Evolutionary conservation across 192 early-diverging fungal genomes (phyloP).

Genomic region (Dissophora ornata): DNA sequence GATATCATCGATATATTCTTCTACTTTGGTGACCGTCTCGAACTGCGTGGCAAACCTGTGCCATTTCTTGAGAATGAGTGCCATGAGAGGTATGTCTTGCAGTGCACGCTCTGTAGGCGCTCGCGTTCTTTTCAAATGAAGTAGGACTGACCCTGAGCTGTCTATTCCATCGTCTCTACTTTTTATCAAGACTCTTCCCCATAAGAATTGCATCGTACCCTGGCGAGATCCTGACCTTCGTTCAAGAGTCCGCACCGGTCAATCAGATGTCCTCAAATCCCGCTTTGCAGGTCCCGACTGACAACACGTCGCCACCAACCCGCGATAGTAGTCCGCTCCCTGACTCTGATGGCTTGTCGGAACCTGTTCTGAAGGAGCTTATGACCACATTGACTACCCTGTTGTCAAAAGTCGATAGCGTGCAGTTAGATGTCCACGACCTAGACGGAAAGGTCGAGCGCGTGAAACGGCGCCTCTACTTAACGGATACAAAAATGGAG

Average conservation of each 20-base stretch:
- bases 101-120: too few species aligned
- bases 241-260: not conserved
- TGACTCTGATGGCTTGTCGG: not conserved
- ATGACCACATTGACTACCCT: slow-evolving; percentile 1
- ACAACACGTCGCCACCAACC: not conserved
- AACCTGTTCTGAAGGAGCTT: not conserved
- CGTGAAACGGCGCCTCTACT: not conserved
- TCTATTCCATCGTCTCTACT: not conserved
- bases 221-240: slow-evolving; percentile 17
- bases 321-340: not conserved
- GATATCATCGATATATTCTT: slow-evolving; percentile 33
- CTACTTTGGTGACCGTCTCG: slow-evolving; percentile 18
- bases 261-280: not conserved
- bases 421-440: slow-evolving; percentile 1
- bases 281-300: not conserved
- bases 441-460: slow-evolving; percentile 6
- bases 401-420: not conserved
- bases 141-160: too few species aligned
- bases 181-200: slow-evolving; percentile 26
- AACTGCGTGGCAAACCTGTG: slow-evolving; percentile 22
- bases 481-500: slow-evolving; percentile 5
- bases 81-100: slow-evolving; percentile 11
- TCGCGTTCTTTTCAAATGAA: too few species aligned
- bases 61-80: slow-evolving; percentile 34
- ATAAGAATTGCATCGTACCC: slow-evolving; percentile 31